Evolutionary conservation across 441 rosid species (phyloP), one percentile per base, ranked within the genome.

Genomic region (Euphorbia celastroides): DNA sequence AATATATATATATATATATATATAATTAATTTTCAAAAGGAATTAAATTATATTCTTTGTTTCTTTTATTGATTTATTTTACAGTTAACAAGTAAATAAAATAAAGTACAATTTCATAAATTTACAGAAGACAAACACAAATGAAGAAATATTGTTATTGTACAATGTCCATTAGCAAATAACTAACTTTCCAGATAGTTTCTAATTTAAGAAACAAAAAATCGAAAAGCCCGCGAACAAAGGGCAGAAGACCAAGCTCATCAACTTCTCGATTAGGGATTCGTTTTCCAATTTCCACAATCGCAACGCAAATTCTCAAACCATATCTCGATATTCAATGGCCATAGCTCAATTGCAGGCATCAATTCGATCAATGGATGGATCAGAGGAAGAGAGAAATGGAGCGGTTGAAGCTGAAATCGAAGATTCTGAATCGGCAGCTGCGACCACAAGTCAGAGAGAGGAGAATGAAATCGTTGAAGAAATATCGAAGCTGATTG

Each of bases 401-500:
- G 67, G 34, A 57, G 34, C 12, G 19, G 19, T 58, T 14, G 62
- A 7, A 27, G 19, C n/a, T 27, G 38, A 17, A 58, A 58, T 17
- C 26, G 42, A 19, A 31, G n/a, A 7, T 50, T 7, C 60, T 36
- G 67, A 55, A 64, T 57, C 57, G 23, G 66, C 13, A n/a, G 28
- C 31, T n/a, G n/a, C n/a, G n/a, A n/a, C n/a, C 25, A 50, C n/a
- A 54, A 60, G 48, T 57, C 70, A 59, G 1, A 38, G 52, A 54
- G 71, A 42, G 25, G 67, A 28, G 44, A 27, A 19, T 11, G 68
- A 56, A 8, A 10, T 62, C 32, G 62, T 58, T 34, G 55, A 67
- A 57, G 68, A 57, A 17, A 73, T 73, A 26, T 31, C 44, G 12
- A 57, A 36, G 12, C 57, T 73, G 55, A 34, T 73, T 30, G 76